Evolutionary conservation across 768 basidiomycete species (phyloP), one percentile per base, ranked within the genome.

Genomic region (Calocera viscosa): DNA sequence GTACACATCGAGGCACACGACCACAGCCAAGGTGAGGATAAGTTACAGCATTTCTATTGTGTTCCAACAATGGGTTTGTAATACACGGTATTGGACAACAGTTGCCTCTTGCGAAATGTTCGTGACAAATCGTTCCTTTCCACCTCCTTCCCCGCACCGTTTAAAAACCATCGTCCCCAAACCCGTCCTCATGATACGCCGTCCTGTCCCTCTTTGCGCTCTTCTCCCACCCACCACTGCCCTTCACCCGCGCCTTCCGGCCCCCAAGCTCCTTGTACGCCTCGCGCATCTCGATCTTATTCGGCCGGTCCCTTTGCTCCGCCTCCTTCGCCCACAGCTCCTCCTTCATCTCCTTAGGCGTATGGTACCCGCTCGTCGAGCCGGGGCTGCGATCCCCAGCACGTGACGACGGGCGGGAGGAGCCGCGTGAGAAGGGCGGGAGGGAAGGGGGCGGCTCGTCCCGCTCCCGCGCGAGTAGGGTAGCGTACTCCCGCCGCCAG

Each of bases 261-360:
- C 93, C 93, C 22, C 88, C 89, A 11, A 94, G 78, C 66, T 90
- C 88, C 77, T 94, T 94, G 79, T 95, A 96, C 82, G 88, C 86
- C 72, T 88, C 89, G 41, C 93, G 83, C 88, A 93, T 91, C 75
- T 93, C 90, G 1, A 84, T 68, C 76, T 94, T 95, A 63, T 84
- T 83, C 32, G 89, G 91, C 22, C 79, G 78, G 11, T 78, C 71
- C 0, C 76, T 41, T 16, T 64, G 76, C 49, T 86, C 83, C 3
- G 82, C 82, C 69, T 84, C 82, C 38, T 74, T 74, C 67, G 76
- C 79, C 87, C 91, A 92, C 69, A 81, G 82, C 72, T 91, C 91
- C 71, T 93, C 91, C 38, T 85, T 86, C 26, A 86, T 69, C 73
- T 92, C 90, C 30, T 84, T 81, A 8, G 91, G 90, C 0, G 90